Evolutionary conservation across 2,329 filamentous ascomycete genomes (phyloP), one percentile per base, ranked within the genome.

Genomic region (Fusarium penzigii): DNA sequence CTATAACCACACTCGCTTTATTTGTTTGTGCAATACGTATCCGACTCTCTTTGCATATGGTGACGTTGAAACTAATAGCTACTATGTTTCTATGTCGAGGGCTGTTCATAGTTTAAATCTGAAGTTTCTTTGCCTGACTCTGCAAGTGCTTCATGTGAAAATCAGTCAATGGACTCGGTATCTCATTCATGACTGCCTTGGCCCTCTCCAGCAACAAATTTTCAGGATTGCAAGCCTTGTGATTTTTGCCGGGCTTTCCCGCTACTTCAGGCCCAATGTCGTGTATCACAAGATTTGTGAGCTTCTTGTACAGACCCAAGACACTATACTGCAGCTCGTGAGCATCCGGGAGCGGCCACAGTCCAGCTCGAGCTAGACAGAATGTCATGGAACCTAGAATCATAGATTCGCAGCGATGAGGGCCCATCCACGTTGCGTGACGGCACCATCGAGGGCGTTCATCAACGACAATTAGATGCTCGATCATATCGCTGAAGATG

Each of bases 371-470:
- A 11, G 63, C 62, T 6, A 71, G 64, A 43, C 69, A 70, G 44
- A 70, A 71, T 1, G 65, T 68, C 50, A 71, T 61, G 1, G 69
- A 71, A 2, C 69, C 68, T 1, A 72, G 57, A 9, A 72, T 71
- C 68, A 71, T 72, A 17, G 68, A 72, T 38, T 72, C 70, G 51
- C 70, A 72, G 9, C 65, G 58, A 44, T 71, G 69, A 6, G 61
- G 67, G 1, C 68, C 69, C 66, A 70, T 69, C 58, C 63, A 72
- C 5, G 61, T 58, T 1, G 69, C 68, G 48, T 71, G 65, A 1
- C 57, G 59, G 32, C 69, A 71, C 68, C 68, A 71, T 10, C 69
- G 61, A 3, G 65, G 64, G 17, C 58, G 59, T 44, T 69, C 67
- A 40, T 70, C 66, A 6, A 68, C 65, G 7, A 62, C 59, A 6